Conservation (phyloP, 208 protist genomes). For the Histomonas meleagridis region DNA sequence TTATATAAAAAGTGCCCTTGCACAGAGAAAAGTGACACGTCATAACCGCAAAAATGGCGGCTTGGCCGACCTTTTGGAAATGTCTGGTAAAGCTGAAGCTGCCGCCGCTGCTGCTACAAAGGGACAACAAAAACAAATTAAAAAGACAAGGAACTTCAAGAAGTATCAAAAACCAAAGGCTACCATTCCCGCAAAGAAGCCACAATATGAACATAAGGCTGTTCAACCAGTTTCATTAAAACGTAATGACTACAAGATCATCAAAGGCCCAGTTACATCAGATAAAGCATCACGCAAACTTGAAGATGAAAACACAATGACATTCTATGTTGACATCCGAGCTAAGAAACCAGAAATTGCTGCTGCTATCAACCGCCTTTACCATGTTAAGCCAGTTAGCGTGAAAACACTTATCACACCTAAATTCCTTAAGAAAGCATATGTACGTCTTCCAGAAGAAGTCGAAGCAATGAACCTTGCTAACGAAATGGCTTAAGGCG, state of each 20-base stretch:
- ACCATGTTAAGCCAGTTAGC: slow-evolving; percentile 25
- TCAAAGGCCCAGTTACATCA: neutral
- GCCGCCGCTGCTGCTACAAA: neutral
- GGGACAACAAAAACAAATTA: neutral
- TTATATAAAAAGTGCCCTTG: no score
- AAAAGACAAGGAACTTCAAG: neutral
- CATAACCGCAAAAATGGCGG: no score
- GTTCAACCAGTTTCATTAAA: slow-evolving; percentile 12
- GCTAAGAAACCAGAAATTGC: slow-evolving; percentile 24
- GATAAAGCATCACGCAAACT: slow-evolving; percentile 18
- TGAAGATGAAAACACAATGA: slow-evolving; percentile 28
- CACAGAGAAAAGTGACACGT: no score
- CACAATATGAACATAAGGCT: slow-evolving; percentile 1
- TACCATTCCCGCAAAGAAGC: neutral
- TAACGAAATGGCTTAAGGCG: slow-evolving; percentile 32
- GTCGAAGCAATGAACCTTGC: slow-evolving; percentile 33
- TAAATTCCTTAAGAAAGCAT: slow-evolving; percentile 30
- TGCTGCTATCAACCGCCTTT: slow-evolving; percentile 6
- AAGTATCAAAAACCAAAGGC: neutral
- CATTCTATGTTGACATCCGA: neutral
- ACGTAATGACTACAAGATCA: slow-evolving; percentile 22
- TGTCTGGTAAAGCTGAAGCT: slow-evolving; percentile 32
- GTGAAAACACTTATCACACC: neutral
- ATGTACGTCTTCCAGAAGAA: neutral
- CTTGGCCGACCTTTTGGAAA: slow-evolving; percentile 28